phyloP scores from a whole-genome alignment of 2,329 filamentous ascomycete species.

The Fusarium floridanum region DNA sequence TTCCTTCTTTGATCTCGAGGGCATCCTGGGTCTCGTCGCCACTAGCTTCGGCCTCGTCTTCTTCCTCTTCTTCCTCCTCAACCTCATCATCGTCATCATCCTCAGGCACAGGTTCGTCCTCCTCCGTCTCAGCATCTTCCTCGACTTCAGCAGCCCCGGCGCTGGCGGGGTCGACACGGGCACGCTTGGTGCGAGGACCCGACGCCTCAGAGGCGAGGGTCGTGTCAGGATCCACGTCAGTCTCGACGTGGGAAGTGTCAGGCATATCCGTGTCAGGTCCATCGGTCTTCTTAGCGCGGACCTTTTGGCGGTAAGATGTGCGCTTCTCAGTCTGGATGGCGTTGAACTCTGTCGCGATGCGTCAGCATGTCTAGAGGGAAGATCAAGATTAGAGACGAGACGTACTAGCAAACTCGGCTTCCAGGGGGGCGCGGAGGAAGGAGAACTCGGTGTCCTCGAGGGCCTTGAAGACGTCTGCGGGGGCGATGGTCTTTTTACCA shows the following conservation, averaged over 20 bases:
- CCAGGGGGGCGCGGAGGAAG: constrained; percentile 76
- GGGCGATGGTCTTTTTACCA: constrained; percentile 84
- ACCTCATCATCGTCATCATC: constrained; percentile 65
- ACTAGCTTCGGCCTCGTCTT: constrained; percentile 60
- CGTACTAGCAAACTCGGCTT: constrained; percentile 82
- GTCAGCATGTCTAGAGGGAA: background rate
- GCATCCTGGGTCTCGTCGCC: constrained; percentile 68
- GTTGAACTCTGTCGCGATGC: constrained; percentile 71
- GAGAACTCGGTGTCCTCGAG: constrained; percentile 82
- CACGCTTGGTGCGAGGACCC: constrained; percentile 57
- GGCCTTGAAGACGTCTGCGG: constrained; percentile 81
- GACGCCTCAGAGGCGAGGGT: constrained; percentile 51
- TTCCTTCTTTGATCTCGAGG: constrained; percentile 62
- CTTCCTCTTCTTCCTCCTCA: constrained; percentile 60
- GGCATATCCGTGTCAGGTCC: constrained; percentile 55
- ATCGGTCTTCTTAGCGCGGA: constrained; percentile 71
- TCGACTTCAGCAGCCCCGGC: constrained; percentile 52
- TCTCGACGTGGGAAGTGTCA: constrained; percentile 47
- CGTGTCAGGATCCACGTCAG: constrained; percentile 52
- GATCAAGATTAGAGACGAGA: constrained; percentile 27
- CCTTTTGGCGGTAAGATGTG: constrained; percentile 77
- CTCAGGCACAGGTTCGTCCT: constrained; percentile 59
- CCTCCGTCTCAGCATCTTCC: constrained; percentile 54
- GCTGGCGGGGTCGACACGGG: constrained; percentile 60
- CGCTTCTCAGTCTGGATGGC: constrained; percentile 80